These are phyloP conservation scores for Xylona heveae DNA, from an alignment of 495 filamentous ascomycete species.

Conservation along the genomic window DNA sequence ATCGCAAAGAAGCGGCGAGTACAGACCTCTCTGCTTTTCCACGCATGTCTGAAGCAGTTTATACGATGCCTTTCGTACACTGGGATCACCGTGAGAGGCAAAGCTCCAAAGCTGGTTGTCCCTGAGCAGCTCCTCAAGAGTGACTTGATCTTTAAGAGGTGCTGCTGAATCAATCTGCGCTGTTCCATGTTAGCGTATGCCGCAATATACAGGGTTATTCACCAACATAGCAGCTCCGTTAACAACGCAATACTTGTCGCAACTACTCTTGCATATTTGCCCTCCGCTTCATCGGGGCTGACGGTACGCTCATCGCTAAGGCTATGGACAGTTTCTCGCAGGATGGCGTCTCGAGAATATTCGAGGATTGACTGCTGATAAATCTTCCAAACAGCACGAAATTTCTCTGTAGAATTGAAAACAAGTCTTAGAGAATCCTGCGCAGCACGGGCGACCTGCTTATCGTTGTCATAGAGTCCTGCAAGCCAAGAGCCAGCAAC, in stretches of 20 bases:
- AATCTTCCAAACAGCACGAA: slow-evolving; percentile 47
- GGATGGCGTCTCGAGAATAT: slow-evolving; percentile 54
- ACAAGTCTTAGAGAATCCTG: slow-evolving; percentile 48
- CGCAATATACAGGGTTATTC: background rate
- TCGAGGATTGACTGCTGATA: slow-evolving; percentile 58
- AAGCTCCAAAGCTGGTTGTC: slow-evolving; percentile 61
- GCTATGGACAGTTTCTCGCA: slow-evolving; percentile 53
- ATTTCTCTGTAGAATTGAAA: slow-evolving; percentile 60
- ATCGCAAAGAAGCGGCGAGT: background rate
- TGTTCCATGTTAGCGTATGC: slow-evolving; percentile 1
- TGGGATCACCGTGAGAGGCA: slow-evolving; percentile 39
- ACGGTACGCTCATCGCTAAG: slow-evolving; percentile 75
- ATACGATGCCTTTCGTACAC: slow-evolving; percentile 48
- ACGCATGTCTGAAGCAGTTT: slow-evolving; percentile 39
- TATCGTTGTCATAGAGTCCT: slow-evolving; percentile 72
- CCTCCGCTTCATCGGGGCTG: slow-evolving; percentile 61
- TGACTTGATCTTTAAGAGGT: slow-evolving; percentile 14
- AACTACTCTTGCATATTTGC: slow-evolving; percentile 66
- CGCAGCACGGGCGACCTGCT: slow-evolving; percentile 47
- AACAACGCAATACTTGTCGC: slow-evolving; percentile 39
- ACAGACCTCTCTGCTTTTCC: slow-evolving; percentile 24
- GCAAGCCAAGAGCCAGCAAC: slow-evolving; percentile 74
- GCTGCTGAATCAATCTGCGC: slow-evolving; percentile 12
- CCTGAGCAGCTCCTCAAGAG: slow-evolving; percentile 34
- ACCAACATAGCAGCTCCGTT: slow-evolving; percentile 23